Evolutionary conservation across 192 early-diverging fungal genomes (phyloP), one percentile per base, ranked within the genome.

Genomic region (Backusella sp.): DNA sequence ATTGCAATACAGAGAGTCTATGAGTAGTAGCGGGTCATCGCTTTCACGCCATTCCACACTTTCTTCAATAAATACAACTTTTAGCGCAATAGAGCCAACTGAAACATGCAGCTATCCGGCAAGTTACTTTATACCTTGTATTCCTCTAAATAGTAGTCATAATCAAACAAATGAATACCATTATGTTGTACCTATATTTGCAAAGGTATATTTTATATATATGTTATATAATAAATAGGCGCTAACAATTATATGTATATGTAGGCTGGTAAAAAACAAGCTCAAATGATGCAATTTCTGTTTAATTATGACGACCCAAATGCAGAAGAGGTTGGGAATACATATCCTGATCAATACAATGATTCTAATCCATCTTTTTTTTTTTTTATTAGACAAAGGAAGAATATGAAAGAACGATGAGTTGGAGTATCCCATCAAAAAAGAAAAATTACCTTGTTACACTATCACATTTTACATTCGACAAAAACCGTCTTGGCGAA

Each of bases 341-440:
- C 26, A 66, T 19, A 28, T 66, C 37, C 11, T 12, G 9, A 39
- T 39, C 8, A 28, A n/a, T 42, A n/a, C 17, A 23, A n/a, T 15
- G 4, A 70, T 39, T 23, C 21, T 69, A 36, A 69, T 23, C 36
- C 37, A 17, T 69, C 11, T 21, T 41, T 36, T 39, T 68, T 19
- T 30, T 30, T 30, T 1, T 32, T 39, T 69, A 15, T 28, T 26
- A 70, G 68, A 6, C 68, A 41, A 70, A 44, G 39, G 68, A 44
- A 70, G 68, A 46, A 41, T 44, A 44, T 26, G 68, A 70, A 70
- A 70, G 68, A 70, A 70, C 68, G 12, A 26, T 70, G 2, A 37
- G 37, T 44, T 70, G 68, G 68, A 26, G 2, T 11, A 70, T 70
- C 23, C 9, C 37, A 44, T 44, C 42, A 44, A 44, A 14, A 9